These are phyloP conservation scores for Aspergillus oerlinghausenensis DNA, from an alignment of 2,329 filamentous ascomycete genomes.

Conservation along the genomic window DNA sequence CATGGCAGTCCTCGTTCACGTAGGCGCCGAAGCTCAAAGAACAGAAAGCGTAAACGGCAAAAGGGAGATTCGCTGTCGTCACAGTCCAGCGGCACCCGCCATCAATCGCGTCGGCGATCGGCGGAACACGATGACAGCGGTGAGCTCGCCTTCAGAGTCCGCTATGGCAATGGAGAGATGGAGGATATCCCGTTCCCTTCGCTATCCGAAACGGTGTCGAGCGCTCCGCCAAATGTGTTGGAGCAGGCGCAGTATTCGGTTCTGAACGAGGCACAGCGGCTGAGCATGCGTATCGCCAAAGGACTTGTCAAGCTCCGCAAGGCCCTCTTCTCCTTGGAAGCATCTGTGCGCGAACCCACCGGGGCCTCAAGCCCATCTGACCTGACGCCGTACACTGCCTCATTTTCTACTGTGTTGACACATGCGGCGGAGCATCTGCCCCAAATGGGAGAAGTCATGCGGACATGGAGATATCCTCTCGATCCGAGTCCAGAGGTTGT, in stretches of 20 bases:
- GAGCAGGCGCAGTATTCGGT: slow-evolving; percentile 42
- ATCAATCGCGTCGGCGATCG: slow-evolving; percentile 47
- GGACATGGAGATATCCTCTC: slow-evolving; percentile 56
- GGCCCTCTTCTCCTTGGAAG: slow-evolving; percentile 51
- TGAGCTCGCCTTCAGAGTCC: slow-evolving; percentile 51
- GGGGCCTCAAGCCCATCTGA: slow-evolving; percentile 24
- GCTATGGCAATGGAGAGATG: slow-evolving; percentile 57
- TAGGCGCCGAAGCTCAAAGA: slow-evolving; percentile 32
- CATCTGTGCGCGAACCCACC: slow-evolving; percentile 27
- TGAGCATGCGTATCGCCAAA: slow-evolving; percentile 54
- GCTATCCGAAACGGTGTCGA: slow-evolving; percentile 19
- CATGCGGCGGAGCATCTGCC: slow-evolving; percentile 47
- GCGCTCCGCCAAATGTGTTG: slow-evolving; percentile 30
- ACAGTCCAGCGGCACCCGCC: slow-evolving; percentile 40
- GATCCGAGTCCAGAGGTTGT: slow-evolving; percentile 52
- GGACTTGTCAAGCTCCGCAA: slow-evolving; percentile 51
- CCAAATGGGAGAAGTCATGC: slow-evolving; percentile 53
- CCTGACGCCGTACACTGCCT: slow-evolving; percentile 29
- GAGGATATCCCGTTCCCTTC: slow-evolving; percentile 52
- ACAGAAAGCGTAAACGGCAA: slow-evolving; percentile 55
- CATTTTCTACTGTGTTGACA: slow-evolving; percentile 40
- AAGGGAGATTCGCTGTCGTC: slow-evolving; percentile 44
- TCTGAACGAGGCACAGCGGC: slow-evolving; percentile 49
- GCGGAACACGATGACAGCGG: slow-evolving; percentile 35
- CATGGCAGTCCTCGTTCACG: slow-evolving; percentile 23